These are phyloP conservation scores for Diutina catenulata DNA, from an alignment of 1,139 yeast species.

Conservation along the genomic window DNA sequence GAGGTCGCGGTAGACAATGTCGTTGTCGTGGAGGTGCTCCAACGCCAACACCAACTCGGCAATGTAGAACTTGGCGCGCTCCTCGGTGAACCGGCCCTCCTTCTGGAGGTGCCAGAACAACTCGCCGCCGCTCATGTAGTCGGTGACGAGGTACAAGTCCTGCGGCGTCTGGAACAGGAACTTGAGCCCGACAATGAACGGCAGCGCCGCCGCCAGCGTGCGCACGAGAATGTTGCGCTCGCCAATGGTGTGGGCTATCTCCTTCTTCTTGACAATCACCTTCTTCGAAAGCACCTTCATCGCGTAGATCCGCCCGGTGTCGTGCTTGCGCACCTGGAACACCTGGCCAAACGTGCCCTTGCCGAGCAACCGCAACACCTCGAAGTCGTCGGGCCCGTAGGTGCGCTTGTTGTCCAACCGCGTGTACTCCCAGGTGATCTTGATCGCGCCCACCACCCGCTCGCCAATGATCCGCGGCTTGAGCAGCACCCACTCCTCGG, in stretches of 20 bases:
- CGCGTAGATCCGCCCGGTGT: conserved; percentile 83
- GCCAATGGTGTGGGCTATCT: conserved; percentile 94
- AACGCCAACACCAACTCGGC: conserved; percentile 89
- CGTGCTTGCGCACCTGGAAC: conserved; percentile 84
- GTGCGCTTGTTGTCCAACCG: conserved; percentile 52
- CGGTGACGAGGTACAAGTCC: conserved; percentile 87
- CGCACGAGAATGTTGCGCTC: conserved; percentile 90
- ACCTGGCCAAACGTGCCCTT: conserved; percentile 98
- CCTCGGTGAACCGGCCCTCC: conserved; percentile 88
- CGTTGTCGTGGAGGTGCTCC: conserved; percentile 87
- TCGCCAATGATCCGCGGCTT: conserved; percentile 70
- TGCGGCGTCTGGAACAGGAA: conserved; percentile 92
- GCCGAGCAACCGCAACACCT: conserved; percentile 78
- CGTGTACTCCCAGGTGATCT: conserved; percentile 63
- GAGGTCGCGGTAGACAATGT: conserved; percentile 86
- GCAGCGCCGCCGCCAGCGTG: conserved; percentile 67
- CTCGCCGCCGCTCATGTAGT: conserved; percentile 97
- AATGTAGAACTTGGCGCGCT: conserved; percentile 88
- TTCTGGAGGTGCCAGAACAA: conserved; percentile 94
- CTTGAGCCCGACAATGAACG: conserved; percentile 89
- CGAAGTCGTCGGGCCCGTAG: conserved; percentile 91
- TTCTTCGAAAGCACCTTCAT: conserved; percentile 93
- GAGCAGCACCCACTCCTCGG: conserved; percentile 61
- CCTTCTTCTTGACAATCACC: conserved; percentile 91
- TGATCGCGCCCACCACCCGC: conserved; percentile 64